Base-by-base conservation (phyloP, 257 asterid species). In the Salvia miltiorrhiza region DNA sequence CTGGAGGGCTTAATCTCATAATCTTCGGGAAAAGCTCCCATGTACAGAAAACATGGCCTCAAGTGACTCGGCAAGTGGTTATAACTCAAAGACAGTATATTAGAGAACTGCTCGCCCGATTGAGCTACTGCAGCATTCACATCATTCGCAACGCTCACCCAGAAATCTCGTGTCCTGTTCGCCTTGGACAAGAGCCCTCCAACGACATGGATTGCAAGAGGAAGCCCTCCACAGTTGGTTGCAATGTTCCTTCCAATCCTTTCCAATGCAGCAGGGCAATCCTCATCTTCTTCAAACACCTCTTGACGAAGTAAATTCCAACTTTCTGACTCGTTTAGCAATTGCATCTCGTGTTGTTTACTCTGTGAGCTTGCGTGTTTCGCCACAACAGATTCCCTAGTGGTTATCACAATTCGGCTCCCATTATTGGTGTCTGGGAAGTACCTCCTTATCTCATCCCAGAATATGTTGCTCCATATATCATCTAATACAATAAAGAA, bases 301-400 rank as follows among this genome's bases (percentile, higher is more conserved):
- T 55, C 58, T 37, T 70, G 32, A 64, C 72, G 50, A 71, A 41
- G 55, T 76, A 73, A 69, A 61, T 45, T 26, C 69, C 78, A 73
- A 28, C 73, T 57, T 1, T 73, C 64, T 37, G 4, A 24, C 24
- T 57, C 23, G 9, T 40, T 5, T 4, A 73, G 62, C 50, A 73
- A 53, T 37, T 30, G 43, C 78, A n/a, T n/a, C n/a, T n/a, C n/a
- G n/a, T 66, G 73, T 13, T 60, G 43, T 52, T 2, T 8, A 8
- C 63, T 11, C 6, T 58, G 21, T 2, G 73, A 28, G 12, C 33
- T 43, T 8, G 16, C 69, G 16, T 48, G 16, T 14, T 73, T 19
- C 40, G 70, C 78, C 45, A 73, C 47, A 8, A 3, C 41, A 1
- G 2, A 1, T 17, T 73, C 69, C 35, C 69, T 65, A 7, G 64